Evolutionary conservation across 257 asterid genomes (phyloP).

Genomic region (Nicotiana undulata): DNA sequence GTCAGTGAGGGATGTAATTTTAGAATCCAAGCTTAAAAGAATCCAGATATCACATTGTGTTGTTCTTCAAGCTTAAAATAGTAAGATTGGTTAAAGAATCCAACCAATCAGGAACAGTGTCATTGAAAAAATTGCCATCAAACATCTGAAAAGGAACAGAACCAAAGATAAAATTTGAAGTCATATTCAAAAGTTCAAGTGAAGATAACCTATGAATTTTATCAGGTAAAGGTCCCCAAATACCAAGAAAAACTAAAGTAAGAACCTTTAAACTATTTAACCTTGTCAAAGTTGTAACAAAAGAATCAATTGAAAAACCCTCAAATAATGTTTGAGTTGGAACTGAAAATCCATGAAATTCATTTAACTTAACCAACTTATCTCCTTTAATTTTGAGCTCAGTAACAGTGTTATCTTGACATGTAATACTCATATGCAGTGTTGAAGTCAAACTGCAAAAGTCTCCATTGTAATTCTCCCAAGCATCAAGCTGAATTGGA

Average conservation of each 20-base stretch:
- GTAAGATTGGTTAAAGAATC: constrained; percentile 65
- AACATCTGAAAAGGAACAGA: constrained; percentile 62
- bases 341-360: constrained; percentile 55
- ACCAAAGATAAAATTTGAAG: constrained; percentile 80
- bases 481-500: constrained; percentile 42
- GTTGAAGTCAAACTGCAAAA: constrained; percentile 50
- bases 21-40: too few species aligned
- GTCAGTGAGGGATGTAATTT: constrained; percentile 48
- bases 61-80: constrained; percentile 66
- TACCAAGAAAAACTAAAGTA: constrained; percentile 75
- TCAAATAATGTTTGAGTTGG: constrained; percentile 58
- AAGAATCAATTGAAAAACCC: constrained; percentile 73
- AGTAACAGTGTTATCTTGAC: constrained; percentile 55
- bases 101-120: constrained; percentile 71
- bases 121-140: constrained; percentile 77
- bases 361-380: constrained; percentile 41
- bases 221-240: constrained; percentile 84
- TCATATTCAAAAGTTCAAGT: constrained; percentile 78
- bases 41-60: too few species aligned
- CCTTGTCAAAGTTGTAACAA: constrained; percentile 81
- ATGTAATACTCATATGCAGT: constrained; percentile 56
- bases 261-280: constrained; percentile 59
- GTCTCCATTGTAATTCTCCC: constrained; percentile 58
- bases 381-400: constrained; percentile 84
- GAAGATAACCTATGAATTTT: constrained; percentile 62